Evolutionary conservation across 306 rosid genomes (phyloP).

Genomic region (Vigna hirtella): DNA sequence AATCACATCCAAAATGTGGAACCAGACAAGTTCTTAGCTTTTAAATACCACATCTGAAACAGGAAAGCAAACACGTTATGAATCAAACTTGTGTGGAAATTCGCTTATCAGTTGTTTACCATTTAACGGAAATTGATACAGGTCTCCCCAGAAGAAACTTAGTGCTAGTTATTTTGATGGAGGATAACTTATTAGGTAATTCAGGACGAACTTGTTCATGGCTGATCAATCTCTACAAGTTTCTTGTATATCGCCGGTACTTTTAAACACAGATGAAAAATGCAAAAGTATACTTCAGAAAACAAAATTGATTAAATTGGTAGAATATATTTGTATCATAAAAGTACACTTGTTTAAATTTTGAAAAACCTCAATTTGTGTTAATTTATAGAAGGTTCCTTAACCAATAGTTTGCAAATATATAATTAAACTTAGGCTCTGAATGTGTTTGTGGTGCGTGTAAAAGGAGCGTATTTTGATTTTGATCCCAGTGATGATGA

Average conservation of each 20-base stretch:
- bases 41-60: background rate
- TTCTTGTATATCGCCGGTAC: background rate
- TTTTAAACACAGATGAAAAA: background rate
- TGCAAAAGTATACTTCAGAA: background rate
- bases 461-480: too few relatives aligned
- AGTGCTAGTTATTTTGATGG: background rate
- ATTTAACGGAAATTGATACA: background rate
- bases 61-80: too few relatives aligned
- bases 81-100: constrained; percentile 6
- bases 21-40: background rate
- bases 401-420: background rate
- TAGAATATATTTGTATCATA: background rate
- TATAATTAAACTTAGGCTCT: background rate
- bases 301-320: too few relatives aligned
- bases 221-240: background rate
- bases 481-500: too few relatives aligned
- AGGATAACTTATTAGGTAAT: background rate
- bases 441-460: too few relatives aligned
- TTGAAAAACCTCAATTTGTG: background rate
- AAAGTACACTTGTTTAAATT: background rate
- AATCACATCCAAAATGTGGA: background rate
- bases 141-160: background rate
- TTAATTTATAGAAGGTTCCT: background rate
- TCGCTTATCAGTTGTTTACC: constrained; percentile 13
- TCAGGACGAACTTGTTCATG: background rate